Evolutionary conservation across 179 eudicot species (phyloP).

Genomic region (Spergularia azorica): DNA sequence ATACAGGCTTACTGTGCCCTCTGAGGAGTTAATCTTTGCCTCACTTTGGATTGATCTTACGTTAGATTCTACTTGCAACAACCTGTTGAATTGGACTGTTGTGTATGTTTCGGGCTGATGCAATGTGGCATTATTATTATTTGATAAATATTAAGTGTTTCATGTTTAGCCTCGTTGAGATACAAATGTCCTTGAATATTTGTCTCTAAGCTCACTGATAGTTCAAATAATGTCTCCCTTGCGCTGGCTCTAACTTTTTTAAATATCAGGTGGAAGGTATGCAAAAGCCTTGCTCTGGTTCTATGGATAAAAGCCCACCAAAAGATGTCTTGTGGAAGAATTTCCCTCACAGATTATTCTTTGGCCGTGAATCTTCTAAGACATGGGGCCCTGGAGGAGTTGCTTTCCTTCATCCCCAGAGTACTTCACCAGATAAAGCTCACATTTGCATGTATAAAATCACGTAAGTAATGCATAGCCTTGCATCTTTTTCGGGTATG

Average conservation of each 20-base stretch:
- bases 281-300: slow-evolving; percentile 69
- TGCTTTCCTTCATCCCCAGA: slow-evolving; percentile 89
- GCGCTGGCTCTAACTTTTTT: slow-evolving; percentile 14
- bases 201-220: neutral
- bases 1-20: neutral
- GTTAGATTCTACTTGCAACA: neutral
- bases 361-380: slow-evolving; percentile 58
- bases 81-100: no score
- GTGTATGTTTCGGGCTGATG: neutral
- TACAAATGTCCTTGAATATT: slow-evolving; percentile 3
- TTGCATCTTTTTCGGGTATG: neutral
- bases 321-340: slow-evolving; percentile 69
- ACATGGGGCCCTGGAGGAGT: slow-evolving; percentile 98
- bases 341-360: slow-evolving; percentile 80
- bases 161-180: neutral
- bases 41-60: slow-evolving; percentile 10
- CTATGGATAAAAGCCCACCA: slow-evolving; percentile 78
- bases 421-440: slow-evolving; percentile 50
- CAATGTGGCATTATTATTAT: neutral
- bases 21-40: neutral
- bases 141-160: no score
- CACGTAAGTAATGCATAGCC: slow-evolving; percentile 56
- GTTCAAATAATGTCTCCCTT: neutral
- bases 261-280: slow-evolving; percentile 82
- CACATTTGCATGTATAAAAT: slow-evolving; percentile 71